These are phyloP conservation scores for Luvunga scandens DNA, from an alignment of 345 rosid species.

Conservation along the genomic window DNA sequence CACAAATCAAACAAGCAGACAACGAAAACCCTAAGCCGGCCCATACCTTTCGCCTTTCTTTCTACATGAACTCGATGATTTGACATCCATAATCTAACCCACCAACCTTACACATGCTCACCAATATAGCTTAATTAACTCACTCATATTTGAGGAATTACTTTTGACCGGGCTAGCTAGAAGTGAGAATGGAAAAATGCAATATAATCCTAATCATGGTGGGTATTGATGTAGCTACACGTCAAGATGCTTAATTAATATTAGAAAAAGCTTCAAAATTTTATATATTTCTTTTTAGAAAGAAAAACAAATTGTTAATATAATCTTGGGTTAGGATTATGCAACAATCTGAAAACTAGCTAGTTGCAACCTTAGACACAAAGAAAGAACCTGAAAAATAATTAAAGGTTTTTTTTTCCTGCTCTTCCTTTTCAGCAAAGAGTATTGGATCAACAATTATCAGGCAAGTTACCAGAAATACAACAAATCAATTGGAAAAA, in stretches of 20 bases:
- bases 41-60: constrained; percentile 28
- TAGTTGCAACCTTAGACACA: not conserved
- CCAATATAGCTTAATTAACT: not conserved
- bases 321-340: constrained; percentile 12
- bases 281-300: not conserved
- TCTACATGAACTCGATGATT: constrained; percentile 34
- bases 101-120: constrained; percentile 19
- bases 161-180: no score
- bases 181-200: no score
- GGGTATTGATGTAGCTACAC: no score
- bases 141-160: not conserved
- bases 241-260: not conserved
- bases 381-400: constrained; percentile 3
- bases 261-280: not conserved
- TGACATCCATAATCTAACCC: constrained; percentile 20
- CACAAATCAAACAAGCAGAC: constrained; percentile 23
- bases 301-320: not conserved
- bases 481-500: not conserved
- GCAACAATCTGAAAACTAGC: constrained; percentile 3
- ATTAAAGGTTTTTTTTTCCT: not conserved
- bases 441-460: constrained; percentile 18
- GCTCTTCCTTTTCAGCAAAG: not conserved
- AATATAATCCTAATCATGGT: no score
- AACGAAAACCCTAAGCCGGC: constrained; percentile 34
- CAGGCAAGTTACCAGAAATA: constrained; percentile 25